phyloP scores from a whole-genome alignment of 1,284 basidiomycete genomes.

The Leccinum huronense region DNA sequence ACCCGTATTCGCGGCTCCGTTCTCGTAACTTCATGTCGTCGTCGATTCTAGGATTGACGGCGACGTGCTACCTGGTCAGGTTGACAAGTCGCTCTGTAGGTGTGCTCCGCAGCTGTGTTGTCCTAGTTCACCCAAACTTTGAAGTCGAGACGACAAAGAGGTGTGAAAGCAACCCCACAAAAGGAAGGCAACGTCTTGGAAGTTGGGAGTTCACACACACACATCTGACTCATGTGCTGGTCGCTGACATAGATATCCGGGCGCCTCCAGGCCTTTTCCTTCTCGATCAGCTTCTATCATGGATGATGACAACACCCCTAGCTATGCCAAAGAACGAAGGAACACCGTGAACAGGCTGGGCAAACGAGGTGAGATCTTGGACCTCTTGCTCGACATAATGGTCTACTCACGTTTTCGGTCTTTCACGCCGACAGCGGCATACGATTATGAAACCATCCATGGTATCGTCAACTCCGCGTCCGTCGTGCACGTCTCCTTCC shows the following conservation, averaged over 20 bases:
- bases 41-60: no score
- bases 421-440: constrained; percentile 16
- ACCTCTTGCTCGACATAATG: neutral
- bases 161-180: neutral
- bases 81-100: no score
- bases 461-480: constrained; percentile 24
- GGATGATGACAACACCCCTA: constrained; percentile 11
- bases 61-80: no score
- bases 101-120: no score
- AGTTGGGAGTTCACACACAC: neutral
- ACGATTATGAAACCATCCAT: constrained; percentile 27
- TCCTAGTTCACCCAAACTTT: neutral
- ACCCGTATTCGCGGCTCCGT: neutral
- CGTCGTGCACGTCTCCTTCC: constrained; percentile 29
- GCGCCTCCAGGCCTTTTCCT: neutral
- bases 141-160: neutral
- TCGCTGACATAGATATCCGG: neutral
- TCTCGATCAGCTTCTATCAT: constrained; percentile 11
- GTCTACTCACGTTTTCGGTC: neutral
- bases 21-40: neutral
- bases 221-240: neutral
- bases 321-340: constrained; percentile 21
- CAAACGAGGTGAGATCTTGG: constrained; percentile 24
- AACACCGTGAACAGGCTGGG: constrained; percentile 30
- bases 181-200: neutral